phyloP scores from a whole-genome alignment of 352 stramenopile species.

The Thraustochytrium sp. region DNA sequence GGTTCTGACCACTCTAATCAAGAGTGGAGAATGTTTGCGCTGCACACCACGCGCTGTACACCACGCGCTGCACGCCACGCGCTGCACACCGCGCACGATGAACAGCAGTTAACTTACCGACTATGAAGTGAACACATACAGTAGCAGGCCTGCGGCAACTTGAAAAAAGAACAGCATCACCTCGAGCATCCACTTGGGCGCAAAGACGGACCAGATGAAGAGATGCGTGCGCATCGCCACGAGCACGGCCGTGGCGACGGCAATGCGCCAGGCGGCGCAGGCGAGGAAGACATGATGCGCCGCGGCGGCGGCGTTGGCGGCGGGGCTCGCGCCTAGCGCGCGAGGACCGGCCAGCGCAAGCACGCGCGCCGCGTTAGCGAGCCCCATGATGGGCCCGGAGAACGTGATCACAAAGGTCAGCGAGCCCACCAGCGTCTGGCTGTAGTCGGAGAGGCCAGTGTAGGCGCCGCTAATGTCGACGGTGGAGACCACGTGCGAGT shows the following conservation, averaged over 20 bases:
- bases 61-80: too few relatives aligned
- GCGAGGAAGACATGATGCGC: neutral
- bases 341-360: neutral
- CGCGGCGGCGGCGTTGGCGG: neutral
- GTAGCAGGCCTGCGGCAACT: neutral
- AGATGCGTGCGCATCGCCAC: conserved; percentile 79
- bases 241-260: conserved; percentile 60
- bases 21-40: too few relatives aligned
- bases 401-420: conserved; percentile 30
- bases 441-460: conserved; percentile 67
- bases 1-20: too few relatives aligned
- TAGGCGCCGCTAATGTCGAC: conserved; percentile 80
- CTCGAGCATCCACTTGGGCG: conserved; percentile 59
- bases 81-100: too few relatives aligned
- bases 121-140: neutral
- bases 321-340: too few relatives aligned
- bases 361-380: neutral
- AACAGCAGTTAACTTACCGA: too few relatives aligned
- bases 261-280: neutral
- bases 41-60: too few relatives aligned
- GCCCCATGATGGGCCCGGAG: neutral
- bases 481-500: conserved; percentile 77
- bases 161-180: conserved; percentile 31
- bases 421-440: conserved; percentile 54
- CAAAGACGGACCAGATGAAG: conserved; percentile 82